Percentiles rank a stretch among this genome's conserved stretches.
These are phyloP conservation scores for Diversispora epigaea DNA, from an alignment of 192 early-diverging fungal genomes.

Conservation along the genomic window DNA sequence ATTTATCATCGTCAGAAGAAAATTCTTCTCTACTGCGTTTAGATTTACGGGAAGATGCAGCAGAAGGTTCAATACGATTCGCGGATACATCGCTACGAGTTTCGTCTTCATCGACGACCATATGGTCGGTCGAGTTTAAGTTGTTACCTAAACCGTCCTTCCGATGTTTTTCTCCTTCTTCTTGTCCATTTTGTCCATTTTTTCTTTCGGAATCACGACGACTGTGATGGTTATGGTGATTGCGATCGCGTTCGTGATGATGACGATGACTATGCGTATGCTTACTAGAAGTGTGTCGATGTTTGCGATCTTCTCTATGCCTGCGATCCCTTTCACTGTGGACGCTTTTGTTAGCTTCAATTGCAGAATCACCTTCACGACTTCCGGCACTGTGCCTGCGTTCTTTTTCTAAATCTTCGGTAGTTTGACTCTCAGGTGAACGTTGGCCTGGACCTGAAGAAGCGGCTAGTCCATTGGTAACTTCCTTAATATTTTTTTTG, in stretches of 20 bases:
- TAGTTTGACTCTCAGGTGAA: constrained; percentile 31
- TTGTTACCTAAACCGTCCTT: constrained; percentile 47
- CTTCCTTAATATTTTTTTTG: constrained; percentile 23
- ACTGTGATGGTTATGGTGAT: constrained; percentile 23
- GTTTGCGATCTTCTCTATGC: constrained; percentile 9
- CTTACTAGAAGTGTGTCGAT: constrained; percentile 14
- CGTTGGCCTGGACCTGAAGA: constrained; percentile 16
- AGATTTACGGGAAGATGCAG: constrained; percentile 33
- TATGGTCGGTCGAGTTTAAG: constrained; percentile 39
- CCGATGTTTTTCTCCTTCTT: constrained; percentile 34
- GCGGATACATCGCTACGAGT: constrained; percentile 44
- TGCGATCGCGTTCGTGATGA: constrained; percentile 30
- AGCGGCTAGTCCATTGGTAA: constrained; percentile 29
- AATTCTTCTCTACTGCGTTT: constrained; percentile 35
- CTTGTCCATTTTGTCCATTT: constrained; percentile 16
- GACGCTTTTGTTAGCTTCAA: not conserved
- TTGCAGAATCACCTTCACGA: constrained; percentile 7
- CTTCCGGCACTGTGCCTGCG: constrained; percentile 20
- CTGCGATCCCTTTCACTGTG: not conserved
- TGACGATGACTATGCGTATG: constrained; percentile 16
- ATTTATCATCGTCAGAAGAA: constrained; percentile 33
- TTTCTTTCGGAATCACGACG: constrained; percentile 9
- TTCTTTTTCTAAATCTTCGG: constrained; percentile 18
- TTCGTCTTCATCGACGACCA: constrained; percentile 43
- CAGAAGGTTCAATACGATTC: constrained; percentile 38